Percentiles rank a stretch among this genome's conserved stretches.
Conservation (phyloP, 2,329 filamentous ascomycete species). For the Verticillium nonalfalfae region DNA sequence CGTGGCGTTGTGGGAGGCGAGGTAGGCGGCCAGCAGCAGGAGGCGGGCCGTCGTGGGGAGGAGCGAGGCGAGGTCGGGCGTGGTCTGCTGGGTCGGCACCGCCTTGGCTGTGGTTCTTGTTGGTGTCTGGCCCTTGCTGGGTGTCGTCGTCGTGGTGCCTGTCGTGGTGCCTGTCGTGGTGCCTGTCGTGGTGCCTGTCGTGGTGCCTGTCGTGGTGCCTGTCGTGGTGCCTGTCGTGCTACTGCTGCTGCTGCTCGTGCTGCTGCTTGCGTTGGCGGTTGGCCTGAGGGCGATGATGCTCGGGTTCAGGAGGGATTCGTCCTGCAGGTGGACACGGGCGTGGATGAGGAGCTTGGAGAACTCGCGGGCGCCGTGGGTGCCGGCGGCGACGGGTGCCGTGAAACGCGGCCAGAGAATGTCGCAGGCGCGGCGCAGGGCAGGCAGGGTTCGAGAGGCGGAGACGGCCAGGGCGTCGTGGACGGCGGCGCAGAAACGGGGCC, state of each 20-base stretch:
- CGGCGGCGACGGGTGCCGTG: slow-evolving; percentile 66
- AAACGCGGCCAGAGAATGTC: slow-evolving; percentile 79
- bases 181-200: no score
- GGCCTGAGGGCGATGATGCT: slow-evolving; percentile 40
- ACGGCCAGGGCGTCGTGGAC: slow-evolving; percentile 84
- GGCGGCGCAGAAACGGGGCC: slow-evolving; percentile 73
- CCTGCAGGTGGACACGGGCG: slow-evolving; percentile 62
- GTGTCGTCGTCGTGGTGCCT: background rate
- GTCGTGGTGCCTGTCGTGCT: no score
- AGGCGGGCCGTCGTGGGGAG: slow-evolving; percentile 70
- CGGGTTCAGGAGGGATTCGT: slow-evolving; percentile 63
- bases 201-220: no score
- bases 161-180: no score
- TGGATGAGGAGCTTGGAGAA: slow-evolving; percentile 78
- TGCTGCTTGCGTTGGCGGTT: background rate
- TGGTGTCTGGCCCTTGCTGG: background rate
- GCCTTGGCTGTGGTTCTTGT: background rate
- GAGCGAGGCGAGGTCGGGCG: slow-evolving; percentile 42
- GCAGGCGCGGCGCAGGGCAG: slow-evolving; percentile 64
- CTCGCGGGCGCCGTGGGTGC: slow-evolving; percentile 69
- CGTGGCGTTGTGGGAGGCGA: slow-evolving; percentile 73
- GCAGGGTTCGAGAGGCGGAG: slow-evolving; percentile 72
- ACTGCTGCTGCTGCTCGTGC: background rate
- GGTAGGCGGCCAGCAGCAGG: slow-evolving; percentile 70
- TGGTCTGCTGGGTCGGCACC: slow-evolving; percentile 1